Evolutionary conservation across 75 land plant species (phyloP).

Genomic region (Chamaecyparis obtusa): DNA sequence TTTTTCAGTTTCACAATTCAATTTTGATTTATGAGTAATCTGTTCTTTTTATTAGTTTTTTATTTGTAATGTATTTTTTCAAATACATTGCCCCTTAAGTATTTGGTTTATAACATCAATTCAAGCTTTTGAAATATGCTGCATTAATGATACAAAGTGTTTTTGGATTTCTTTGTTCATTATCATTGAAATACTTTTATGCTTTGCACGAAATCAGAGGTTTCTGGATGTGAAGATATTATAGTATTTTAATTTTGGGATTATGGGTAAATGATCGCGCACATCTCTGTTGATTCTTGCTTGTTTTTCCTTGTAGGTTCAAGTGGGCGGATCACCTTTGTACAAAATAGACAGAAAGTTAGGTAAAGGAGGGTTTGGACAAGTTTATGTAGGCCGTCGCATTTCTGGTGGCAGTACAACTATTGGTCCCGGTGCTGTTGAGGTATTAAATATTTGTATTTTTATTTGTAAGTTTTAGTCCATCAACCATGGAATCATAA

Average conservation of each 20-base stretch:
- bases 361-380: slow-evolving; percentile 64
- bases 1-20: background rate
- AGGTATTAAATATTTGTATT: slow-evolving; percentile 22
- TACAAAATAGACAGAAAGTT: slow-evolving; percentile 57
- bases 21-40: background rate
- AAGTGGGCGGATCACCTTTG: slow-evolving; percentile 53
- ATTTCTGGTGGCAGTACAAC: slow-evolving; percentile 30
- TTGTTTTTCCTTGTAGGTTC: slow-evolving; percentile 29
- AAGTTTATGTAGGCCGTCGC: slow-evolving; percentile 57
- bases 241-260: background rate
- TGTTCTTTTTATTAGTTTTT: background rate
- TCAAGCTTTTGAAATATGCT: background rate
- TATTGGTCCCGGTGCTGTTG: slow-evolving; percentile 49
- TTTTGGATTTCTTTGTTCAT: background rate
- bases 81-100: background rate
- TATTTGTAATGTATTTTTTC: background rate
- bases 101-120: background rate
- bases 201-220: background rate
- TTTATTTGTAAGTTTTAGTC: background rate
- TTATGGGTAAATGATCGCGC: background rate
- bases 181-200: background rate
- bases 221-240: background rate
- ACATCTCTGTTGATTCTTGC: background rate
- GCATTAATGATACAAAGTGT: background rate
- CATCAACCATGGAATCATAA: background rate